Evolutionary conservation across 2,329 filamentous ascomycete species (phyloP).

Genomic region (Ophiostoma pallidulum): DNA sequence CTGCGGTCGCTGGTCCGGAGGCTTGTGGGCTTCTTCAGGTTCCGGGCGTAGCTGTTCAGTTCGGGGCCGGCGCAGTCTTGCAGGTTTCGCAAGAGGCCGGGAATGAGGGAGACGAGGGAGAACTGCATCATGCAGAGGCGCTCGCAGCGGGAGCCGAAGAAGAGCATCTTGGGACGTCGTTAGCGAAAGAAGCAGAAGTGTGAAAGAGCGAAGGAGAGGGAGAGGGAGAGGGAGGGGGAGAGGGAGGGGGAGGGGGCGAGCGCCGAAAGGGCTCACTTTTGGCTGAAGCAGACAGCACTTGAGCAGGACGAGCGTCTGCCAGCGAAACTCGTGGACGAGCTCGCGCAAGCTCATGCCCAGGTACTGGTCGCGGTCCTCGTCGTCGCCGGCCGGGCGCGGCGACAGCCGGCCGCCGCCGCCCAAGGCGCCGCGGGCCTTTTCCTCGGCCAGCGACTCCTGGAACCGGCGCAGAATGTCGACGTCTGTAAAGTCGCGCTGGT

Average conservation of each 20-base stretch:
- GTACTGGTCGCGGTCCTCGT: conserved; percentile 74
- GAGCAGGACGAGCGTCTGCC: conserved; percentile 86
- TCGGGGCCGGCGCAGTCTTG: conserved; percentile 94
- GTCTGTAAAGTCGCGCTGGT: conserved; percentile 85
- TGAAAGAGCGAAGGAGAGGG: neutral
- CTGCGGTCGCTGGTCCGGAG: conserved; percentile 84
- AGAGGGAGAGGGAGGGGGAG: too few species aligned
- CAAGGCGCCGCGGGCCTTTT: conserved; percentile 46
- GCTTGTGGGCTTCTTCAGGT: conserved; percentile 66
- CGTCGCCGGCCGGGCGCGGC: conserved; percentile 36
- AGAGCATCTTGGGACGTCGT: conserved; percentile 68
- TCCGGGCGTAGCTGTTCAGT: conserved; percentile 72
- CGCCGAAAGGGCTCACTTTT: conserved; percentile 62
- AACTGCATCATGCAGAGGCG: conserved; percentile 97
- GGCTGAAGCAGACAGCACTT: conserved; percentile 91
- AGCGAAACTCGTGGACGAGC: conserved; percentile 87
- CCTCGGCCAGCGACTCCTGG: conserved; percentile 73
- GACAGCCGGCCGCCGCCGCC: conserved; percentile 10
- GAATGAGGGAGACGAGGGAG: conserved; percentile 88
- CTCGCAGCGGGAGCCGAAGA: conserved; percentile 96
- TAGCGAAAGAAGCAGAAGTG: neutral
- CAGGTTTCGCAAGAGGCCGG: conserved; percentile 81
- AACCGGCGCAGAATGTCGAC: conserved; percentile 83
- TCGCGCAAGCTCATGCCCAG: conserved; percentile 83
- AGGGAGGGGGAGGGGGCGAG: too few species aligned